phyloP scores from a whole-genome alignment of 2,329 filamentous ascomycete species.

The Trichoderma hamatum region DNA sequence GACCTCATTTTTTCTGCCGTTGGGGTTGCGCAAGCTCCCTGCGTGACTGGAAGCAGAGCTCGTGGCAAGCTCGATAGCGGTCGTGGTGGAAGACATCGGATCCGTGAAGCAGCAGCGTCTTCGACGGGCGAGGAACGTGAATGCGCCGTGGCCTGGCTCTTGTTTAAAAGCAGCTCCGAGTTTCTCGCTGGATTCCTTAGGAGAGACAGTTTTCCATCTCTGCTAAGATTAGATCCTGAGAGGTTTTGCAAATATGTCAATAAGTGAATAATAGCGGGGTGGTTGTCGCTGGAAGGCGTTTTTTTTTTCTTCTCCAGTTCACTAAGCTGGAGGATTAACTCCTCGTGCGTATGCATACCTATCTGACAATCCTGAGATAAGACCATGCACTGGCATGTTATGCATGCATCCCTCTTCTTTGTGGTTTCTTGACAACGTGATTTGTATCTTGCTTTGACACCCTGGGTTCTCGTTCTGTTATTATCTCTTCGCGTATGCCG shows the following conservation, averaged over 20 bases:
- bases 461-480: background rate
- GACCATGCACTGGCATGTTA: background rate
- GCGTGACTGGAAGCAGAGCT: background rate
- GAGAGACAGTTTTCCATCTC: background rate
- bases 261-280: background rate
- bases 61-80: conserved; percentile 19
- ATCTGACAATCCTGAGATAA: background rate
- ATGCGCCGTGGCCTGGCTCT: background rate
- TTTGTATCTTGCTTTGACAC: background rate
- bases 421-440: background rate
- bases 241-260: background rate
- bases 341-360: background rate
- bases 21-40: background rate
- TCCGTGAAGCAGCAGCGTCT: background rate
- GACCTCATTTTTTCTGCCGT: background rate
- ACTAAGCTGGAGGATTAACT: background rate
- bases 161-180: background rate
- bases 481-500: background rate
- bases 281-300: background rate
- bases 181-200: background rate
- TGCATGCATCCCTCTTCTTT: background rate
- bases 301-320: background rate
- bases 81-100: conserved; percentile 9
- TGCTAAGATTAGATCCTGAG: background rate
- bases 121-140: background rate